Evolutionary conservation across 768 basidiomycete genomes (phyloP), one percentile per base, ranked within the genome.

Genomic region (Udeniomyces megalosporus): DNA sequence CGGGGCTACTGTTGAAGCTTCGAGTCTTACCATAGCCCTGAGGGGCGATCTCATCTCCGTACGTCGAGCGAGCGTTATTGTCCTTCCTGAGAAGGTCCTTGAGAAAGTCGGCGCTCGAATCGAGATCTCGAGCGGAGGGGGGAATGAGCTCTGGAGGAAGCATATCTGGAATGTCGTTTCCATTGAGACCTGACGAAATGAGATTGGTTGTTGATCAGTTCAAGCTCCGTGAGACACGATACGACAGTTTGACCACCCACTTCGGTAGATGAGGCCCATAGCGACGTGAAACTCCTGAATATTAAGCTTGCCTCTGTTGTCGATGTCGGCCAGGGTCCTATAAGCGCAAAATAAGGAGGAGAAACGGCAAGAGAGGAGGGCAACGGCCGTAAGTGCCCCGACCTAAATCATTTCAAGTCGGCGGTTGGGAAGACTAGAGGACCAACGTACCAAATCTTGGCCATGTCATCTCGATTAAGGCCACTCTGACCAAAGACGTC

Each of bases 231-330:
- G 24, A 4, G 31, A 7, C 34, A 10, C 15, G 20, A 6, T 2
- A 44, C 35, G 29, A n/a, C 10, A 54, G n/a, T 65, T 29, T 42
- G 8, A 42, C 38, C 38, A 81, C 87, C 68, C 76, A 96, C 93
- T 80, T 70, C 95, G 84, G 75, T 91, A 96, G 70, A 99, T 97
- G 59, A 97, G 77, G 57, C 88, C 90, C 93, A 99, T 99, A 0
- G 95, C 95, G 62, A 96, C 87, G 71, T 97, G 90, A 72, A 99
- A 99, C 72, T 97, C 95, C 15, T 88, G 85, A 29, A 93, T 77
- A 68, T 95, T 96, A 52, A 97, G 81, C 73, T 91, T 95, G 26
- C 95, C 95, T 26, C 90, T 84, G 74, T 97, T 89, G 65, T 92
- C 86, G 44, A 81, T 80, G 74, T 99, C 95, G 22, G 92, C 88